Evolutionary conservation across 441 rosid species (phyloP).

Genomic region (Geranium incanum): DNA sequence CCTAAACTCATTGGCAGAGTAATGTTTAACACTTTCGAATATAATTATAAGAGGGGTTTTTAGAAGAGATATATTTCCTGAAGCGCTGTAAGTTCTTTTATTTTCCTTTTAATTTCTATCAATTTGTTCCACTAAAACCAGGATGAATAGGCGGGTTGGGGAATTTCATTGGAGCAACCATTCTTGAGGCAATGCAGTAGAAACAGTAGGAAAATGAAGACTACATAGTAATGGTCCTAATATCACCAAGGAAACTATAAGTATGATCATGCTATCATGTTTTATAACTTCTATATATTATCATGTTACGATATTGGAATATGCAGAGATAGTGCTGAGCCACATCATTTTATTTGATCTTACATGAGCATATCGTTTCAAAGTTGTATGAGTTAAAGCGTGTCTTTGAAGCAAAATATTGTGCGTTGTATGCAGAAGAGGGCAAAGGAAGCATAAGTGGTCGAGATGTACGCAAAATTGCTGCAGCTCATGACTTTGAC

Average conservation of each 20-base stretch:
- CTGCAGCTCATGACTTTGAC: background rate
- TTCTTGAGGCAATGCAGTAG: background rate
- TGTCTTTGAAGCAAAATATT: background rate
- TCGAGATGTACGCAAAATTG: background rate
- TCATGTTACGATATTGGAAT: background rate
- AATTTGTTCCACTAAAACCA: no score
- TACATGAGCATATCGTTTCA: background rate
- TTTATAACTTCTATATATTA: background rate
- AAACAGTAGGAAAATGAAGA: background rate
- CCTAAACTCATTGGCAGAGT: no score
- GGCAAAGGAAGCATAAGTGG: background rate
- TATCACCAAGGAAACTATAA: background rate
- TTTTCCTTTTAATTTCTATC: no score
- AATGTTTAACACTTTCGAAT: no score
- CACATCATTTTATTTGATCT: background rate
- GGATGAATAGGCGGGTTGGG: no score
- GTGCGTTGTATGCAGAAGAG: background rate
- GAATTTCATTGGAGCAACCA: background rate
- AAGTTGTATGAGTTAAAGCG: background rate
- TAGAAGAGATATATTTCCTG: no score
- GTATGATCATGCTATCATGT: background rate
- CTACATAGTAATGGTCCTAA: background rate
- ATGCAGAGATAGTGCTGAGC: background rate
- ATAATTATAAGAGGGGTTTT: no score
- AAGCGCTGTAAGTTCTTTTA: no score